Base-by-base conservation (phyloP, 768 basidiomycete species). In the Rhodosporidiobolus sp. region DNA sequence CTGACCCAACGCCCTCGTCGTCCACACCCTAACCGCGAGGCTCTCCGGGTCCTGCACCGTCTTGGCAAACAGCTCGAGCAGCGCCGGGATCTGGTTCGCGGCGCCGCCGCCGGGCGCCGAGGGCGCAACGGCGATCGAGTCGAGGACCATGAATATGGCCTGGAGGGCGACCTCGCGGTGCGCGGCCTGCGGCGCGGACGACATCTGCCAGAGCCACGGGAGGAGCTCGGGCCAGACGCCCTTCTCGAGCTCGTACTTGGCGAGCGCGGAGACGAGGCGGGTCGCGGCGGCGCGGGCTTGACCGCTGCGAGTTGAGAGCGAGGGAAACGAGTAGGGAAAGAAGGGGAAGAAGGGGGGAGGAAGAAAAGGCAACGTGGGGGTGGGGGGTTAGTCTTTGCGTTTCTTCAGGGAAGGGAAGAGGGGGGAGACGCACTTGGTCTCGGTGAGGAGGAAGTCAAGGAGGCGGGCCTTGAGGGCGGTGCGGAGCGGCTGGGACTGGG, bases 121-220 rank as follows among this genome's bases (percentile, higher is more conserved):
- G 89, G n/a, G 88, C 88, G 79, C 93, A 35, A 72, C 92, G 70
- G 92, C 88, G 78, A 96, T 88, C 69, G 87, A 90, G 81, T 98
- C 96, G 66, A 97, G 86, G 34, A 97, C 89, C 56, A 93, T 90
- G 83, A 86, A 94, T 52, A 94, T 85, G 72, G 96, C 91, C 81
- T 87, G 97, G 70, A 90, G 85, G 70, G 91, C 92, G 72, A 93
- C 89, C 87, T 98, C 96, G 70, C 96, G 90, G 75, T 95, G 91
- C 0, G 86, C 81, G 35, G 87, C 87, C 66, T 86, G 81, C 4
- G 85, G 76, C 14, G 93, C 90, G 52, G 84, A 84, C 72, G 90
- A 90, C 16, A 91, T 88, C 74, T 88, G 85, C 77, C 90, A 86
- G 48, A 99, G 86, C 85, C 90, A 94, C 8, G 92, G 91, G 38